These are phyloP conservation scores for Verticillium nonalfalfae DNA, from an alignment of 2,329 filamentous ascomycete species.

Conservation along the genomic window DNA sequence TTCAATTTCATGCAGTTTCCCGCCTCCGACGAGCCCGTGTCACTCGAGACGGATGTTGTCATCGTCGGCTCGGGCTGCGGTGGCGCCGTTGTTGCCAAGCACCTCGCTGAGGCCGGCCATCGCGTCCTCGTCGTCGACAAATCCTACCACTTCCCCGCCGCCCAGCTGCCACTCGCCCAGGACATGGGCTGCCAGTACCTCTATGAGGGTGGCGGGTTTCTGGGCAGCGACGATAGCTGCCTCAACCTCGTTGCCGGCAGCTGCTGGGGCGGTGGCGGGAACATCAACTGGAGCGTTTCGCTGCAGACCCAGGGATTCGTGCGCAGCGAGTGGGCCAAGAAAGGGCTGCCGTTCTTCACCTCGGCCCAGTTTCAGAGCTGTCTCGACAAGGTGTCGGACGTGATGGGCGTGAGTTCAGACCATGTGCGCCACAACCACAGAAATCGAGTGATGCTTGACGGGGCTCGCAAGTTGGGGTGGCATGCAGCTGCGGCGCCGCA, in stretches of 20 bases:
- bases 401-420: slow-evolving; percentile 68
- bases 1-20: slow-evolving; percentile 54
- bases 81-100: slow-evolving; percentile 74
- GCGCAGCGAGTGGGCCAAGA: slow-evolving; percentile 71
- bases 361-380: slow-evolving; percentile 69
- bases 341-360: slow-evolving; percentile 66
- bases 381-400: slow-evolving; percentile 70
- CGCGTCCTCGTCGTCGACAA: slow-evolving; percentile 79
- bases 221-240: slow-evolving; percentile 48
- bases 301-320: slow-evolving; percentile 67
- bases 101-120: slow-evolving; percentile 69
- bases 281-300: slow-evolving; percentile 74
- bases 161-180: slow-evolving; percentile 69
- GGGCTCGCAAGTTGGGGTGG: slow-evolving; percentile 68
- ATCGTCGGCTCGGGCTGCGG: slow-evolving; percentile 86
- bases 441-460: slow-evolving; percentile 69
- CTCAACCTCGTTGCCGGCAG: slow-evolving; percentile 61
- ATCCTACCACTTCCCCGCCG: slow-evolving; percentile 66
- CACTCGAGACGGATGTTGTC: slow-evolving; percentile 71
- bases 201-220: slow-evolving; percentile 60
- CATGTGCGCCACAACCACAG: slow-evolving; percentile 65
- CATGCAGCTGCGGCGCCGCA: slow-evolving; percentile 64
- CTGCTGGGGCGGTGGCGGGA: slow-evolving; percentile 80
- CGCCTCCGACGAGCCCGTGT: slow-evolving; percentile 38
- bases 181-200: slow-evolving; percentile 54